Evolutionary conservation across 768 basidiomycete species (phyloP).

Genomic region (Kwoniella sp.): DNA sequence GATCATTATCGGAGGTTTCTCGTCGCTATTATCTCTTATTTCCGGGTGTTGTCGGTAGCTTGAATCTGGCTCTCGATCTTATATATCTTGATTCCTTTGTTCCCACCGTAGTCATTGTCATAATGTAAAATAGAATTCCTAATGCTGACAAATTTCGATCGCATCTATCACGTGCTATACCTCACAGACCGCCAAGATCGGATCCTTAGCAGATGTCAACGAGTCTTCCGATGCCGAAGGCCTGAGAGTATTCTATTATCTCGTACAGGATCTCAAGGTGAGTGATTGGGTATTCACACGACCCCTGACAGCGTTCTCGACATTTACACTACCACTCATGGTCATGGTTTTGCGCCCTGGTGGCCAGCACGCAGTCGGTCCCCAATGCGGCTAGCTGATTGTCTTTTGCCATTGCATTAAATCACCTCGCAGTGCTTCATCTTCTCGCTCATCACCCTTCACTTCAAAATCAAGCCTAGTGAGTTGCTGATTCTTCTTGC

Average conservation of each 20-base stretch:
- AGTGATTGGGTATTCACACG: constrained; percentile 40
- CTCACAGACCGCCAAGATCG: constrained; percentile 91
- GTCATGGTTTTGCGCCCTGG: no score
- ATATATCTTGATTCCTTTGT: no score
- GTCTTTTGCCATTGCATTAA: background rate
- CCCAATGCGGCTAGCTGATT: background rate
- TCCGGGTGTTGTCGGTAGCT: no score
- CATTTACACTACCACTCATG: no score
- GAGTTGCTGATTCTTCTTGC: constrained; percentile 19
- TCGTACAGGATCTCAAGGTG: constrained; percentile 96
- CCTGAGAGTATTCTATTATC: constrained; percentile 94
- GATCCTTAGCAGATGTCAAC: constrained; percentile 92
- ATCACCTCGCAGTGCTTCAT: constrained; percentile 96
- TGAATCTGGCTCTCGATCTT: no score
- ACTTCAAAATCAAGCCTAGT: constrained; percentile 99
- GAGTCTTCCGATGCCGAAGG: constrained; percentile 98
- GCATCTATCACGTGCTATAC: background rate
- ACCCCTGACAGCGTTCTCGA: no score
- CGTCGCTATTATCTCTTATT: no score
- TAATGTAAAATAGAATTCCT: background rate
- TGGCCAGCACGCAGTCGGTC: background rate
- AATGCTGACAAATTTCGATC: no score
- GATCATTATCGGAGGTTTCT: no score
- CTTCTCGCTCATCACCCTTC: constrained; percentile 94
- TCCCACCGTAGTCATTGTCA: background rate